These are phyloP conservation scores for Smithsoniella earleae DNA, from an alignment of 163 green algal species.

Conservation along the genomic window DNA sequence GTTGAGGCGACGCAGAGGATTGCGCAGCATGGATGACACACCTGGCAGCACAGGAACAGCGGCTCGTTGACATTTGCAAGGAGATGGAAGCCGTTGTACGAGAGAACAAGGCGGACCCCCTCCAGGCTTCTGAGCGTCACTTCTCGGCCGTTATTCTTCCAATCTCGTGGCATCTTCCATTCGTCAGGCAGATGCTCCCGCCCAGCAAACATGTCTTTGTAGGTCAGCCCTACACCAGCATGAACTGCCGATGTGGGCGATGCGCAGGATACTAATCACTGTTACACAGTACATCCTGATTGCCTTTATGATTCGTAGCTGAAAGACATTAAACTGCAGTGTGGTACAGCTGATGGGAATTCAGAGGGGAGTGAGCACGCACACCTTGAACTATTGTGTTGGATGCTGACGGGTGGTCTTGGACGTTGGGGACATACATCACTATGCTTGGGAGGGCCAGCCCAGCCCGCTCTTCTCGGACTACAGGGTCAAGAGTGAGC, in stretches of 20 bases:
- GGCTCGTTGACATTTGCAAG: background rate
- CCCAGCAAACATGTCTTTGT: background rate
- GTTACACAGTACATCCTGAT: too few relatives aligned
- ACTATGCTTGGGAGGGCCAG: background rate
- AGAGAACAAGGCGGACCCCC: constrained; percentile 8
- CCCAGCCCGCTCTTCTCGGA: background rate
- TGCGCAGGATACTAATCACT: too few relatives aligned
- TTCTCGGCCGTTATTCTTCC: background rate
- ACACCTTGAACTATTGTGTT: background rate
- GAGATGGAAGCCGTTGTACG: background rate
- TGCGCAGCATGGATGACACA: background rate
- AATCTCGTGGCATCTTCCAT: background rate
- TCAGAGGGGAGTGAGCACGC: background rate
- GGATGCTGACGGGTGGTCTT: background rate
- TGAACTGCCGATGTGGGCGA: background rate
- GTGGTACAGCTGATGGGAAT: background rate
- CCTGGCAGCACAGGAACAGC: background rate
- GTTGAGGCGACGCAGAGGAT: background rate
- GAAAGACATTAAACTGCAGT: too few relatives aligned
- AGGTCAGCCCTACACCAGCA: background rate
- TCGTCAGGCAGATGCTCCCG: background rate
- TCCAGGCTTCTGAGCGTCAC: background rate
- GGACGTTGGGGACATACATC: background rate
- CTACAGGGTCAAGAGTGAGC: background rate
- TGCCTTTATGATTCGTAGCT: too few relatives aligned